phyloP scores from a whole-genome alignment of 805 yeast species.

The Saturnispora kantuleensis region DNA sequence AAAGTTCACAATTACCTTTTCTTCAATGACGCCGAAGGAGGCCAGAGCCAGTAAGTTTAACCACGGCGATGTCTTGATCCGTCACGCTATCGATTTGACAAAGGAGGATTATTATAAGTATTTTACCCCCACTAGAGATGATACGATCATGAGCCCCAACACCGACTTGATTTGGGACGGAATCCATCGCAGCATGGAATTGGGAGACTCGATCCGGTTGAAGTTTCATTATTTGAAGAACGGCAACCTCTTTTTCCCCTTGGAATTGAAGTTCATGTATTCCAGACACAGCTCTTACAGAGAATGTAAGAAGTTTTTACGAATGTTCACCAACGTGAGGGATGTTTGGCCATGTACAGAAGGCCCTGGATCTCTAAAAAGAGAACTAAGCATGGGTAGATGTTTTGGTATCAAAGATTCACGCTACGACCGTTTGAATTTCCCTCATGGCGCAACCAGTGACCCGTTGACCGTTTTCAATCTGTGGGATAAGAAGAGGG shows the following conservation, averaged over 20 bases:
- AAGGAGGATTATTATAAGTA: slow-evolving; percentile 6
- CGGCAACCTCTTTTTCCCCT: slow-evolving; percentile 6
- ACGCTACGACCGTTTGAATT: slow-evolving; percentile 4
- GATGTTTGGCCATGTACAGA: slow-evolving; percentile 16
- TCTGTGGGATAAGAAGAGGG: slow-evolving; percentile 1
- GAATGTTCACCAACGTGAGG: slow-evolving; percentile 7
- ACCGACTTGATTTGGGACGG: neutral
- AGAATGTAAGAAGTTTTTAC: slow-evolving; percentile 12
- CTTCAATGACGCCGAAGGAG: neutral
- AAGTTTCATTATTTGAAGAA: neutral
- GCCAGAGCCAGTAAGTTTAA: neutral
- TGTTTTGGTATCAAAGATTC: slow-evolving; percentile 7
- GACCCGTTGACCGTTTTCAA: slow-evolving; percentile 1
- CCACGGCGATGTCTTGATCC: slow-evolving; percentile 3
- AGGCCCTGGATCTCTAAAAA: slow-evolving; percentile 9
- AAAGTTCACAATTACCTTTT: neutral
- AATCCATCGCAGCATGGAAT: neutral
- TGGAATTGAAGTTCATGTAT: slow-evolving; percentile 10
- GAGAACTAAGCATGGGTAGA: slow-evolving; percentile 12
- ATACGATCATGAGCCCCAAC: neutral
- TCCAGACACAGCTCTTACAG: slow-evolving; percentile 16
- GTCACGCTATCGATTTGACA: slow-evolving; percentile 11
- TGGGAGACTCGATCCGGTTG: neutral
- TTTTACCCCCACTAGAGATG: slow-evolving; percentile 3
- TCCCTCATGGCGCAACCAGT: neutral